Evolutionary conservation across 352 stramenopile genomes (phyloP).

Genomic region (Phytophthora nicotianae): DNA sequence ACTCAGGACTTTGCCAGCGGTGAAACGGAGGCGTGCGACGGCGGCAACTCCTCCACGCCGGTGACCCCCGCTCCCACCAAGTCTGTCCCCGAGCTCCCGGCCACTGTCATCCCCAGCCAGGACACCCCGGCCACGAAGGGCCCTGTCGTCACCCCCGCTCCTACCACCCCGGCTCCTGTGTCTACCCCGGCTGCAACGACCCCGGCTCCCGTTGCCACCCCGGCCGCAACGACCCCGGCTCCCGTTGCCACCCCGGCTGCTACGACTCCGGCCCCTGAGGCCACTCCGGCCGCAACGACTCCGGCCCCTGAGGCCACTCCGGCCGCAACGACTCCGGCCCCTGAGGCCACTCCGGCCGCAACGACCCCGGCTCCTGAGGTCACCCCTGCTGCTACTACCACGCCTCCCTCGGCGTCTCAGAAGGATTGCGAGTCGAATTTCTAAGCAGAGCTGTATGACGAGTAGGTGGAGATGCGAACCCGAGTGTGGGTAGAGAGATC

Average conservation of each 20-base stretch:
- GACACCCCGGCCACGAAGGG: conserved; percentile 13
- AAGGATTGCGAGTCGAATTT: conserved; percentile 38
- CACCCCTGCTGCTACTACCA: conserved; percentile 19
- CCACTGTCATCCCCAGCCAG: conserved; percentile 12
- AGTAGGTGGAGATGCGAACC: conserved; percentile 13
- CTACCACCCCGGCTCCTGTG: conserved; percentile 9
- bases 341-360: not conserved
- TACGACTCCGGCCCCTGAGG: conserved; percentile 8
- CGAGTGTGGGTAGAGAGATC: conserved; percentile 11
- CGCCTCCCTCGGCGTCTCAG: conserved; percentile 18
- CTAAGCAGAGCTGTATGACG: conserved; percentile 18
- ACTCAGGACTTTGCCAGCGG: conserved; percentile 51
- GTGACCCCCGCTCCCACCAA: conserved; percentile 17
- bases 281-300: conserved; percentile 2
- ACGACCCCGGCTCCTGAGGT: conserved; percentile 9
- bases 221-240: conserved; percentile 6
- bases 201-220: not conserved
- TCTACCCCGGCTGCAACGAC: conserved; percentile 10
- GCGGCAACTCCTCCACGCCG: not conserved
- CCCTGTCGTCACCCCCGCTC: conserved; percentile 13
- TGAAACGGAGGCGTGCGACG: conserved; percentile 26
- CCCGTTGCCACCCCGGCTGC: conserved; percentile 13
- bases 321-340: not conserved
- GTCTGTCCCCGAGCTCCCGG: conserved; percentile 7
- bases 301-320: not conserved